A percentile compares a stretch with the other conserved stretches of the same genome.
phyloP scores from a whole-genome alignment of 2,329 filamentous ascomycete species.

The Microascus cirrosus region DNA sequence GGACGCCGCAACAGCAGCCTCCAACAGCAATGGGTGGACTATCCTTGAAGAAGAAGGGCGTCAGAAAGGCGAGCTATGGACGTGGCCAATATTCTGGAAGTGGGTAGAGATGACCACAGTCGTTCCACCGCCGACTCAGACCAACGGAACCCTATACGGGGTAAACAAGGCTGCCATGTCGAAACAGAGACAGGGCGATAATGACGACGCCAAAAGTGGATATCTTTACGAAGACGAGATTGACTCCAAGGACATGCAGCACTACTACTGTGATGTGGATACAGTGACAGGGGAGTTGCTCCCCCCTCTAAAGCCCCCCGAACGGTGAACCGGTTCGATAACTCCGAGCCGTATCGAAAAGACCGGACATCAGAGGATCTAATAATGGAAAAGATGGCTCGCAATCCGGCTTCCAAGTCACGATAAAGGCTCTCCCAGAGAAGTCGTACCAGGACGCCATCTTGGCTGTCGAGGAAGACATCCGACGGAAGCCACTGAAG shows the following conservation, averaged over 20 bases:
- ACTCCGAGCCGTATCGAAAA: constrained; percentile 6
- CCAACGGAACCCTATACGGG: neutral
- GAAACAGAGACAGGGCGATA: neutral
- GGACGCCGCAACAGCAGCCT: neutral
- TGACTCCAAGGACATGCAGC: neutral
- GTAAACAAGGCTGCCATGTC: neutral
- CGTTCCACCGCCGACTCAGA: neutral
- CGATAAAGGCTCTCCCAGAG: neutral
- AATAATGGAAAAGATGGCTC: neutral
- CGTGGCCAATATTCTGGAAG: neutral
- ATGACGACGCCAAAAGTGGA: neutral
- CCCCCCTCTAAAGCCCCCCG: constrained; percentile 17
- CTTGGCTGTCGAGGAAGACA: neutral
- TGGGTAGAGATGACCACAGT: neutral
- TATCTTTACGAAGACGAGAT: neutral
- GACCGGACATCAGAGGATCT: constrained; percentile 11
- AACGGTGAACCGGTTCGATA: constrained; percentile 10
- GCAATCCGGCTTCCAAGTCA: neutral
- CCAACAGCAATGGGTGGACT: constrained; percentile 3
- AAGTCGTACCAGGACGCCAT: neutral
- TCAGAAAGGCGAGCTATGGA: neutral
- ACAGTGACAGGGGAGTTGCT: constrained; percentile 22
- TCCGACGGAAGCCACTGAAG: neutral
- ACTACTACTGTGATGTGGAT: constrained; percentile 21
- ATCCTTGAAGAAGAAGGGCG: neutral